phyloP scores from a whole-genome alignment of 208 protist species.

The Angomonas deanei region DNA sequence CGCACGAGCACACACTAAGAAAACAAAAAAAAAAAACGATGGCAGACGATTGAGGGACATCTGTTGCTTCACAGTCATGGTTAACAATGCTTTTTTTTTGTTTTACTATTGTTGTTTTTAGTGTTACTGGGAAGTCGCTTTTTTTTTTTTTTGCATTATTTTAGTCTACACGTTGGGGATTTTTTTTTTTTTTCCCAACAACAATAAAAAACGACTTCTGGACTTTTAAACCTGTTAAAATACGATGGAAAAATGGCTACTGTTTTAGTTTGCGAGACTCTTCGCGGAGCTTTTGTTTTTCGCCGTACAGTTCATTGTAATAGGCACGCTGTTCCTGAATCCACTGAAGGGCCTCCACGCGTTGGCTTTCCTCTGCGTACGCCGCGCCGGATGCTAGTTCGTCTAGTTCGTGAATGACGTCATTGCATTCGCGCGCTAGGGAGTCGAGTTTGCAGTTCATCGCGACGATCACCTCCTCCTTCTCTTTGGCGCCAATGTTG shows the following conservation, averaged over 20 bases:
- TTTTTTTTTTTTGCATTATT: too few species aligned
- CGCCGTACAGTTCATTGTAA: conserved; percentile 39
- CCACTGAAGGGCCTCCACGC: conserved; percentile 57
- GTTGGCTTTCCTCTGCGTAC: conserved; percentile 68
- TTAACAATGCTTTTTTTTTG: too few species aligned
- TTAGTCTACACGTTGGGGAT: too few species aligned
- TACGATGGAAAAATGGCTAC: neutral
- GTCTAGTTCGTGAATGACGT: conserved; percentile 70
- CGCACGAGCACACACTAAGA: neutral
- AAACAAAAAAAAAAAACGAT: neutral
- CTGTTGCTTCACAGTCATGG: too few species aligned
- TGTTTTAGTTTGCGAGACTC: neutral
- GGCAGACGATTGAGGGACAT: too few species aligned
- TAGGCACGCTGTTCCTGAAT: conserved; percentile 62
- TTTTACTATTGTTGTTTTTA: too few species aligned
- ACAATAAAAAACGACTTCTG: too few species aligned
- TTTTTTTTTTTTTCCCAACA: too few species aligned
- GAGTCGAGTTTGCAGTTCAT: conserved; percentile 45
- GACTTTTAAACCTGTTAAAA: too few species aligned
- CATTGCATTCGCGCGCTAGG: conserved; percentile 49
- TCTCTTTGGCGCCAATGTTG: conserved; percentile 63
- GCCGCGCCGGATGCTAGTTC: conserved; percentile 50
- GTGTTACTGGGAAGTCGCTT: too few species aligned
- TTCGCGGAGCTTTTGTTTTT: conserved; percentile 36
- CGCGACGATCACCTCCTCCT: conserved; percentile 71